Evolutionary conservation across 306 rosid species (phyloP), one percentile per base, ranked within the genome.

Genomic region (Castanea crenata): DNA sequence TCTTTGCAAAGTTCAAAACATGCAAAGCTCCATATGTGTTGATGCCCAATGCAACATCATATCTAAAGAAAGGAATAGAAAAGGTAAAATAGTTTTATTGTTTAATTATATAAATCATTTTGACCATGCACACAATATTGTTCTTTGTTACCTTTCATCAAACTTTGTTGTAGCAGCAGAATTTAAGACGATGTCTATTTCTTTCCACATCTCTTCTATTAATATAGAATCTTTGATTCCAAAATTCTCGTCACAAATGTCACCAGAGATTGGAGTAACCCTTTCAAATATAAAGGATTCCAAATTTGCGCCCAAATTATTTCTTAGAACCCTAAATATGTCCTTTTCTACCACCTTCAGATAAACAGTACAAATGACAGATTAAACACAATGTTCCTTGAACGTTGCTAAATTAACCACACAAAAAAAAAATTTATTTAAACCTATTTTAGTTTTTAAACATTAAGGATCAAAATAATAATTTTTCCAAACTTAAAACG

Each of bases 101-200:
- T 46, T 46, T 44, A 44, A 23, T 52, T 54, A 55, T 54, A 18
- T 10, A 3, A 20, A 58, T 18, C 1, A 27, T 25, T 46, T 46
- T 11, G 15, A 38, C 46, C 46, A 38, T 38, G 46, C 46, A 38
- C 46, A 38, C 46, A 38, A 38, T 46, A 11, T 25, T 27, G 32
- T 20, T 20, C 3, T 6, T 19, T 3, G 2, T 2, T 56, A 84
- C 89, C 90, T 85, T 51, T 86, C 90, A 9, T 89, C 75, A 76
- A 89, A 89, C 6, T 70, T 79, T 35, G 92, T 86, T 7, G 84
- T 38, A 21, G 86, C 90, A 2, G 90, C 90, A 5, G 51, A 82
- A 25, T 83, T 69, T 2, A 89, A 68, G 52, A 86, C 61, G 25
- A 82, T 0, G 10, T 89, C 76, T 64, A 78, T 41, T n/a, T 76